A percentile compares a stretch with the other conserved stretches of the same genome.
Conservation (phyloP, 2,329 filamentous ascomycete species). For the Neonectria ditissima region DNA sequence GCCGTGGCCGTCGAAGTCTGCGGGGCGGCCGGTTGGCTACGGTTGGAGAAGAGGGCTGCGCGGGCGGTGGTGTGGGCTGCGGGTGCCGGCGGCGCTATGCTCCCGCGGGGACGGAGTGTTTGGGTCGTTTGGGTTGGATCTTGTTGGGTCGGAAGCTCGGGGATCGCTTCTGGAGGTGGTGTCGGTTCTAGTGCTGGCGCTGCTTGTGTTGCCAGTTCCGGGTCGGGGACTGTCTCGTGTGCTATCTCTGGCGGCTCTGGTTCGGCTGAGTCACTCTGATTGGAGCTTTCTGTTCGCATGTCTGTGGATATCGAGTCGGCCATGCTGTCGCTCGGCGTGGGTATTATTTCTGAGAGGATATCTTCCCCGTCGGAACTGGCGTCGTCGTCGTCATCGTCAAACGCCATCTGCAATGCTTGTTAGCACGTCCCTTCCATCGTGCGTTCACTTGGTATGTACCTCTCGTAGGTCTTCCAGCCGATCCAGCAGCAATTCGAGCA, state of each 20-base stretch:
- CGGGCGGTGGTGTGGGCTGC: slow-evolving; percentile 53
- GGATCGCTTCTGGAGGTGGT: slow-evolving; percentile 18
- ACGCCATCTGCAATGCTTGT: slow-evolving; percentile 46
- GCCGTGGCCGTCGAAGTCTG: slow-evolving; percentile 63
- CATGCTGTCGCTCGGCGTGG: slow-evolving; percentile 66
- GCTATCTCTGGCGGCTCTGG: slow-evolving; percentile 61
- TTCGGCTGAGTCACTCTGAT: slow-evolving; percentile 49
- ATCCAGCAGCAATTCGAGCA: slow-evolving; percentile 74
- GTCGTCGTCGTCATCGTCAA: slow-evolving; percentile 53
- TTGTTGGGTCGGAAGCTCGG: slow-evolving; percentile 29
- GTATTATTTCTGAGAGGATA: slow-evolving; percentile 65
- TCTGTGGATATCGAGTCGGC: slow-evolving; percentile 53
- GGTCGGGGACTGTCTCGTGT: slow-evolving; percentile 27
- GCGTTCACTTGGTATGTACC: slow-evolving; percentile 49
- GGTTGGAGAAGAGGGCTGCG: slow-evolving; percentile 59
- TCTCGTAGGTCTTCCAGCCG: slow-evolving; percentile 76
- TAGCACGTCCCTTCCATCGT: slow-evolving; percentile 8
- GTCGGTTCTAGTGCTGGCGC: slow-evolving; percentile 22
- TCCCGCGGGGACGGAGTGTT: slow-evolving; percentile 50
- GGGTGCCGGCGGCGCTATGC: slow-evolving; percentile 34
- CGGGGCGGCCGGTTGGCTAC: slow-evolving; percentile 51
- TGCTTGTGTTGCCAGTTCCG: slow-evolving; percentile 7
- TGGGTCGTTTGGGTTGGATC: slow-evolving; percentile 51
- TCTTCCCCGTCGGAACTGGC: slow-evolving; percentile 67
- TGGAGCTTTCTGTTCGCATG: slow-evolving; percentile 33